Percentiles rank a stretch among this genome's conserved stretches.
These are phyloP conservation scores for Globomyces sp. DNA, from an alignment of 371 early-diverging fungal genomes.

Conservation along the genomic window DNA sequence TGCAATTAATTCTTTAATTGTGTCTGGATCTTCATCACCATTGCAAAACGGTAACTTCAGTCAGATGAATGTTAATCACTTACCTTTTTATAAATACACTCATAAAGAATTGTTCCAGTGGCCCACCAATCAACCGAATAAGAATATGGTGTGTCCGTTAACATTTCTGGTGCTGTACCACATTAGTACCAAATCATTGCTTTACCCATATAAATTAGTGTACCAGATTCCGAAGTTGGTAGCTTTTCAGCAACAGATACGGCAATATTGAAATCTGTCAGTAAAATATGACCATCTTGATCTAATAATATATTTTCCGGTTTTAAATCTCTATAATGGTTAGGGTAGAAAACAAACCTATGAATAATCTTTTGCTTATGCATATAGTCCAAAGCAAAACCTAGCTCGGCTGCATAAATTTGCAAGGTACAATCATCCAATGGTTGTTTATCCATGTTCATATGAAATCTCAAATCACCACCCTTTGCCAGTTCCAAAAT, in stretches of 20 bases:
- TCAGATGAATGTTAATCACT: not conserved
- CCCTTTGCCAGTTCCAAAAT: slow-evolving; percentile 56
- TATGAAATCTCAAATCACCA: slow-evolving; percentile 51
- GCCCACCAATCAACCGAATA: slow-evolving; percentile 98
- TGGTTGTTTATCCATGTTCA: slow-evolving; percentile 36
- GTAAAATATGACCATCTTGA: slow-evolving; percentile 45
- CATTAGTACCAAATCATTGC: slow-evolving; percentile 23
- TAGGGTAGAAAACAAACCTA: slow-evolving; percentile 32
- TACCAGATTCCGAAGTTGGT: slow-evolving; percentile 45
- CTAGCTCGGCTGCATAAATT: slow-evolving; percentile 76
- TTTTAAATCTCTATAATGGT: slow-evolving; percentile 72
- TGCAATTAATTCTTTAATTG: not conserved
- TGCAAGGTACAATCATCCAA: slow-evolving; percentile 70
- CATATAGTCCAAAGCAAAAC: slow-evolving; percentile 69
- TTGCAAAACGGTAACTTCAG: not conserved
- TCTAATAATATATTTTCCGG: slow-evolving; percentile 88
- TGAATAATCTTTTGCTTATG: slow-evolving; percentile 79
- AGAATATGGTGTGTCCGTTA: slow-evolving; percentile 82
- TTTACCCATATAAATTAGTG: slow-evolving; percentile 69
- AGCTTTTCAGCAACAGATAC: slow-evolving; percentile 20
- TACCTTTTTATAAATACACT: slow-evolving; percentile 35
- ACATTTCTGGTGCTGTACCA: slow-evolving; percentile 73
- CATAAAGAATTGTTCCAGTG: slow-evolving; percentile 88
- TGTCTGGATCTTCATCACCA: not conserved
- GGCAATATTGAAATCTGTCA: slow-evolving; percentile 61